Evolutionary conservation across 345 rosid species (phyloP), one percentile per base, ranked within the genome.

Genomic region (Camelina sativa): DNA sequence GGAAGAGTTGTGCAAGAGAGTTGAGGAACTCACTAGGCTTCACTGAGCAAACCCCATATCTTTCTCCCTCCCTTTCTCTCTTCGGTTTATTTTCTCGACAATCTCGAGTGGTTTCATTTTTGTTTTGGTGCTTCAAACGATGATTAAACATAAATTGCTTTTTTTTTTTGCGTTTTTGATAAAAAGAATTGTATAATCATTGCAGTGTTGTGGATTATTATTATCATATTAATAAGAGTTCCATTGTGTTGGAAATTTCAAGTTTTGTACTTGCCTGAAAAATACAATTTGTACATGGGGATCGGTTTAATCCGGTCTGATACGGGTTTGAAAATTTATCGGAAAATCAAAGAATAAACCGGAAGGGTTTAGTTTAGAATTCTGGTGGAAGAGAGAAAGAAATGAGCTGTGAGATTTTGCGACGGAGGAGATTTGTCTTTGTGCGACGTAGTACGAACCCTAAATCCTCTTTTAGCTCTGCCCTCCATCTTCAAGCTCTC

Each of bases 1-100:
- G 64, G 99, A 92, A 79, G 97, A 95, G 73, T 85, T 95, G 25
- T 88, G 86, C 79, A 89, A 87, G 86, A 86, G 91, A 76, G 91
- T 95, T 30, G 96, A 95, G 52, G 99, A 95, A 65, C 83, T 95
- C 28, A 90, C 92, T 20, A 85, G 93, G 86, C 83, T 94, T 81
- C 97, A 91, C 79, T 94, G 84, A 89, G 15, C 73, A 58, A 44
- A 30, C 20, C 20, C 38, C 70, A 43, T 4, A 62, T 38, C 53
- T 38, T 13, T 59, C 40, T 53, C 20, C 56, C 13, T 34, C 52
- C 1, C 22, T 34, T 17, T 58, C 13, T 34, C 52, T 2, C 22
- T 34, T 17, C 34, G 25, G 25, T 58, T 58, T 58, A 13, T 9
- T 58, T 58, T 34, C 62, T 58, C 23, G 12, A 58, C 44, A 9